phyloP scores from a whole-genome alignment of 1,139 yeast genomes.

The Geotrichum aggregatum region DNA sequence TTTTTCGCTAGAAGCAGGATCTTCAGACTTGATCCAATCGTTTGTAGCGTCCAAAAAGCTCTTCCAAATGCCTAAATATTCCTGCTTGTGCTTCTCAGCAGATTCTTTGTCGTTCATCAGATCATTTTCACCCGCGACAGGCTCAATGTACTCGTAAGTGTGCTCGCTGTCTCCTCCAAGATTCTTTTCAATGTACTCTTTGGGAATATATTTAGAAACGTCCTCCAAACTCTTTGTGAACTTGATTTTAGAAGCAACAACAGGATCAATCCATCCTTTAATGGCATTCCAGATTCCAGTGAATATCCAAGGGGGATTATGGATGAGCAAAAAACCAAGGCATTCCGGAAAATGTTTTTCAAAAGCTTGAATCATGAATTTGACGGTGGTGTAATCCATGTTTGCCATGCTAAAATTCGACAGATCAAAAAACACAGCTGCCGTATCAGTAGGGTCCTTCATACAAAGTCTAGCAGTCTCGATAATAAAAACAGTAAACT shows the following conservation, averaged over 20 bases:
- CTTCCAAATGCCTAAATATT: constrained; percentile 48
- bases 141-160: constrained; percentile 54
- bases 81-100: constrained; percentile 43
- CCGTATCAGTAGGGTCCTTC: constrained; percentile 63
- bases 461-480: constrained; percentile 66
- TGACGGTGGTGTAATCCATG: constrained; percentile 80
- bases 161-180: constrained; percentile 64
- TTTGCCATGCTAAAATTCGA: constrained; percentile 70
- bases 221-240: constrained; percentile 65
- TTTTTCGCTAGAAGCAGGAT: constrained; percentile 43
- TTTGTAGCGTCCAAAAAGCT: constrained; percentile 56
- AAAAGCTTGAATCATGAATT: constrained; percentile 69
- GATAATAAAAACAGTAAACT: constrained; percentile 60
- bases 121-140: constrained; percentile 50
- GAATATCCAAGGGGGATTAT: constrained; percentile 89
- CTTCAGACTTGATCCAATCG: constrained; percentile 59
- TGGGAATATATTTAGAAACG: constrained; percentile 52
- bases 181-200: constrained; percentile 52
- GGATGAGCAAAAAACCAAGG: constrained; percentile 67
- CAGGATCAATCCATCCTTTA: constrained; percentile 85
- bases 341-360: constrained; percentile 89
- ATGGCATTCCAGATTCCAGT: constrained; percentile 81
- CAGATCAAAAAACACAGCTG: constrained; percentile 70
- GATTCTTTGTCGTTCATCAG: constrained; percentile 43
- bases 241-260: constrained; percentile 72